phyloP scores from a whole-genome alignment of 2,329 filamentous ascomycete genomes.

The Colletotrichum liaoningense region DNA sequence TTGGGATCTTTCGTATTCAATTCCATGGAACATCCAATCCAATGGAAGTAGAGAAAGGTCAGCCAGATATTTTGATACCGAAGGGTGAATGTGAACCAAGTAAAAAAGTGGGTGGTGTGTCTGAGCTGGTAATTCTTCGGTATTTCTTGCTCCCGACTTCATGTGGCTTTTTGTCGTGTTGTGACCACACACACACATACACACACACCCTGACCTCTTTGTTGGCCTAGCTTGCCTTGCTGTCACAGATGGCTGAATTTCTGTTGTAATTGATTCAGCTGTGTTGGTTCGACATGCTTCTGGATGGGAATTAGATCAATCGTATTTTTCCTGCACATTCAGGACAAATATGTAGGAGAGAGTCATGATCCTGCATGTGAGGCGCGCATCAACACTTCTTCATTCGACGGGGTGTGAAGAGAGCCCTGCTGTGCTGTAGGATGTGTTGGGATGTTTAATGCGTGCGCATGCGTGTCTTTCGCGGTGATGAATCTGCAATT shows the following conservation, averaged over 20 bases:
- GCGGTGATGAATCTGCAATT: not conserved
- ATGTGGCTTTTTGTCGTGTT: not conserved
- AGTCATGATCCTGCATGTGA: not conserved
- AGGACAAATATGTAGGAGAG: not conserved
- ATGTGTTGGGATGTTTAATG: not conserved
- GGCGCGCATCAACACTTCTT: not conserved
- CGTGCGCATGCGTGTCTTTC: not conserved
- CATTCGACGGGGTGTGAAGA: not conserved
- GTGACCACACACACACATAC: too few species aligned
- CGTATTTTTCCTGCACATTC: not conserved
- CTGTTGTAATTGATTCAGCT: not conserved
- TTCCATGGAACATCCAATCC: not conserved
- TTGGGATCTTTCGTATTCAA: not conserved
- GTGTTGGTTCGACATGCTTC: not conserved
- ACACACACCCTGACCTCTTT: not conserved
- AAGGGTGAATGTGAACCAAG: not conserved
- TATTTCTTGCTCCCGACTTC: not conserved
- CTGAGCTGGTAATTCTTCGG: not conserved
- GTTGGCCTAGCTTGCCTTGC: not conserved
- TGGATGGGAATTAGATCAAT: not conserved
- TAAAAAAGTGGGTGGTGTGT: not conserved
- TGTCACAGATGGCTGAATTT: not conserved
- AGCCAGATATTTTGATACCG: too few species aligned
- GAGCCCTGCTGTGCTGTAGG: not conserved
- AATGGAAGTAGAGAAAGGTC: too few species aligned